Percentiles rank a stretch among this genome's conserved stretches.
Evolutionary conservation across 441 rosid species (phyloP).

Genomic region (Brassica balearica): DNA sequence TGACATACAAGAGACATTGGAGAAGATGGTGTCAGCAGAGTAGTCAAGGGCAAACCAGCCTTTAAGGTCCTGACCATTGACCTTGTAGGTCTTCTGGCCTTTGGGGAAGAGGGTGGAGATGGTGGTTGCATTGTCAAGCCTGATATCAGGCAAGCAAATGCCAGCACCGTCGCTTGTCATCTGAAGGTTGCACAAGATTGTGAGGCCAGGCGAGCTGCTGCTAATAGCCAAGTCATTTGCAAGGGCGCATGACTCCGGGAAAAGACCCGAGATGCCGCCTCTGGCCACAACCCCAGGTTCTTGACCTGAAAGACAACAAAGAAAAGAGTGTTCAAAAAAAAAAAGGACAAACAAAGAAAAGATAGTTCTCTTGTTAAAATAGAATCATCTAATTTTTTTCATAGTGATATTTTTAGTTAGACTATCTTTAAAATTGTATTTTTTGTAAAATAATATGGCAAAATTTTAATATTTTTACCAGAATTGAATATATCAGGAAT

Average conservation of each 20-base stretch:
- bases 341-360: conserved; percentile 8
- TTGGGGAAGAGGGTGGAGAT: conserved; percentile 53
- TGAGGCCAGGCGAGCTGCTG: conserved; percentile 43
- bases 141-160: conserved; percentile 67
- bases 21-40: conserved; percentile 45
- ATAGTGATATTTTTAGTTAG: too few species aligned
- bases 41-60: conserved; percentile 84
- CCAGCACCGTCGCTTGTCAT: conserved; percentile 78
- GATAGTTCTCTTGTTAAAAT: not conserved
- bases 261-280: conserved; percentile 85
- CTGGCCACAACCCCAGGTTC: conserved; percentile 70
- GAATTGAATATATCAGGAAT: not conserved
- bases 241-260: conserved; percentile 65
- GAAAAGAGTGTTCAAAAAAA: not conserved
- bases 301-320: conserved; percentile 50
- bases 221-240: conserved; percentile 54
- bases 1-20: conserved; percentile 60
- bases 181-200: conserved; percentile 77
- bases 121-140: conserved; percentile 66
- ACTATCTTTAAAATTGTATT: not conserved
- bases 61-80: conserved; percentile 62
- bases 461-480: not conserved
- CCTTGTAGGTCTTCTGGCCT: conserved; percentile 51
- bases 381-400: not conserved
- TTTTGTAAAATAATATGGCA: not conserved